phyloP scores from a whole-genome alignment of 2,329 filamentous ascomycete genomes.

The Exophiala bonariae region DNA sequence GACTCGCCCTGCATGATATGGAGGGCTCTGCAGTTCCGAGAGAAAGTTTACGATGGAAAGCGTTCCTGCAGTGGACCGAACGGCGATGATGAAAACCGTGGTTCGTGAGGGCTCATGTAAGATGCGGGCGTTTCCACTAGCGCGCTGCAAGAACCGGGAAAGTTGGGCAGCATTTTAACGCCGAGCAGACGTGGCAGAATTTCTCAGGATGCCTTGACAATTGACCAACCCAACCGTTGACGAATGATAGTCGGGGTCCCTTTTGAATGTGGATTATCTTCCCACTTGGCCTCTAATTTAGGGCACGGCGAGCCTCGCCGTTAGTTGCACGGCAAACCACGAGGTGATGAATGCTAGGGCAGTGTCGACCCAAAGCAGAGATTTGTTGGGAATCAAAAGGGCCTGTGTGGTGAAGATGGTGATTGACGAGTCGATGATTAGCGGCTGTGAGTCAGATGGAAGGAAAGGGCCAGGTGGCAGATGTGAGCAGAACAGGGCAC shows the following conservation, averaged over 20 bases:
- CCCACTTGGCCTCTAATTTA: constrained; percentile 8
- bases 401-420: neutral
- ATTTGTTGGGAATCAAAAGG: constrained; percentile 12
- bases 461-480: constrained; percentile 6
- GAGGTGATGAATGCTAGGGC: constrained; percentile 11
- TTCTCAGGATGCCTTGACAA: constrained; percentile 24
- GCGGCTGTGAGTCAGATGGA: constrained; percentile 9
- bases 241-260: constrained; percentile 14
- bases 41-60: constrained; percentile 5
- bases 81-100: constrained; percentile 9
- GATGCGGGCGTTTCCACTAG: constrained; percentile 19
- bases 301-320: constrained; percentile 15
- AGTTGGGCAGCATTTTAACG: constrained; percentile 24
- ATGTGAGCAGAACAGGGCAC: constrained; percentile 1
- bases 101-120: constrained; percentile 19
- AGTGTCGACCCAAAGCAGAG: constrained; percentile 2
- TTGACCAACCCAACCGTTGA: constrained; percentile 15
- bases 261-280: constrained; percentile 10
- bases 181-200: constrained; percentile 21
- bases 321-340: constrained; percentile 13
- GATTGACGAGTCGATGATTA: neutral
- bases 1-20: constrained; percentile 13
- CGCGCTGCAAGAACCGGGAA: constrained; percentile 11
- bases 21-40: neutral
- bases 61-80: constrained; percentile 17